These are phyloP conservation scores for Talaromyces islandicus DNA, from an alignment of 2,329 filamentous ascomycete species.

Conservation along the genomic window DNA sequence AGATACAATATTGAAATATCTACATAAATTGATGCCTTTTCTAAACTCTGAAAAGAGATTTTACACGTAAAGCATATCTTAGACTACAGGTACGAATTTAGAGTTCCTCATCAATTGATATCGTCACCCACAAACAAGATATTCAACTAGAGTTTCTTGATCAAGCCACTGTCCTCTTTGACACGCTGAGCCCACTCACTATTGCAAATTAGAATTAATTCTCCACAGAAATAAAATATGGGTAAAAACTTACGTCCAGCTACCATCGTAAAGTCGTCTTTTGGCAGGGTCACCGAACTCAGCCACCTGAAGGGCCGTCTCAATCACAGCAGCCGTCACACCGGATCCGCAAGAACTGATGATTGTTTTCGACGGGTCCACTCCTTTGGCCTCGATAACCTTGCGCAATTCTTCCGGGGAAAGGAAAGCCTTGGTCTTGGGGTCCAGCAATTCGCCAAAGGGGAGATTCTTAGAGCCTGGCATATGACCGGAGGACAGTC, in stretches of 20 bases:
- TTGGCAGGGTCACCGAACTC: conserved; percentile 62
- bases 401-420: conserved; percentile 64
- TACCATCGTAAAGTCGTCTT: conserved; percentile 84
- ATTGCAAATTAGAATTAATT: conserved; percentile 3
- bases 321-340: conserved; percentile 85
- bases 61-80: neutral
- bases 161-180: conserved; percentile 39
- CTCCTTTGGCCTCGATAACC: conserved; percentile 71
- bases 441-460: conserved; percentile 72
- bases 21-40: too few relatives aligned
- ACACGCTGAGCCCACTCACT: conserved; percentile 49
- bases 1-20: neutral
- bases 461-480: conserved; percentile 81
- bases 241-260: conserved; percentile 75
- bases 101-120: too few relatives aligned
- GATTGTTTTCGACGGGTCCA: conserved; percentile 74
- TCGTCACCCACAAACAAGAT: neutral
- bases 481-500: conserved; percentile 84
- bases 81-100: too few relatives aligned
- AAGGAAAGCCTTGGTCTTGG: conserved; percentile 73
- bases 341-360: conserved; percentile 89
- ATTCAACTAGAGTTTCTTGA: conserved; percentile 26
- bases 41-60: neutral
- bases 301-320: conserved; percentile 76
- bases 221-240: neutral